Base-by-base conservation (phyloP, 2,329 filamentous ascomycete genomes). In the Paecilomyces sp. region DNA sequence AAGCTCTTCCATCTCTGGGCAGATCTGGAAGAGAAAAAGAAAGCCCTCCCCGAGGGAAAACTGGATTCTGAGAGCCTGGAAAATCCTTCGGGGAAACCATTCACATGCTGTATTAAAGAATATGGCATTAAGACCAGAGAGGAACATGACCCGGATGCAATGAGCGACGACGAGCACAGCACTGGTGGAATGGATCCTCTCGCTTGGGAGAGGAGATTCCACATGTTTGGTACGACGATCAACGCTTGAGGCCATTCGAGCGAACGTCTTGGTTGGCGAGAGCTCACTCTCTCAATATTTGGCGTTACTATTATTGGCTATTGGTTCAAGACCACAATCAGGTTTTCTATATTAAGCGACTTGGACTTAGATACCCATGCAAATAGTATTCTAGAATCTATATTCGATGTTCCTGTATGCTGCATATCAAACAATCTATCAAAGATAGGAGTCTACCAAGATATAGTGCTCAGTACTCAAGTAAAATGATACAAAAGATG, bases 1-100 rank as follows among this genome's bases (percentile, higher is more conserved):
- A 87, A 83, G 65, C 79, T 97, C 58, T 93, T 88, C 70, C 77
- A 85, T 36, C 79, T 97, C 1, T 97, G 93, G 92, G 93, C 93
- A 1, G 85, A 96, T 62, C 79, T 97, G 1, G 87, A 92, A 69
- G 91, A 96, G 70, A 72, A 78, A 55, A 91, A 89, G 69, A 67
- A 68, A 1, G 70, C 66, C n/a, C 66, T 71, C 1, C 64, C 72
- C 22, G 61, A 64, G n/a, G 56, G 54, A 41, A 58, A 60, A 51
- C 64, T 62, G 53, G 57, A 65, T 52, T 36, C 60, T n/a, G 56
- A 59, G 22, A 57, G 59, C 18, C 58, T 65, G 61, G 66, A 60
- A n/a, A 65, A 60, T 3, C 59, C 81, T 3, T 77, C 77, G 1
- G 87, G 87, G 58, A 79, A 76, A 34, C 84, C 88, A 0, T 91